These are phyloP conservation scores for Aristolochia contorta DNA, from an alignment of 164 flowering plant genomes.

Conservation along the genomic window DNA sequence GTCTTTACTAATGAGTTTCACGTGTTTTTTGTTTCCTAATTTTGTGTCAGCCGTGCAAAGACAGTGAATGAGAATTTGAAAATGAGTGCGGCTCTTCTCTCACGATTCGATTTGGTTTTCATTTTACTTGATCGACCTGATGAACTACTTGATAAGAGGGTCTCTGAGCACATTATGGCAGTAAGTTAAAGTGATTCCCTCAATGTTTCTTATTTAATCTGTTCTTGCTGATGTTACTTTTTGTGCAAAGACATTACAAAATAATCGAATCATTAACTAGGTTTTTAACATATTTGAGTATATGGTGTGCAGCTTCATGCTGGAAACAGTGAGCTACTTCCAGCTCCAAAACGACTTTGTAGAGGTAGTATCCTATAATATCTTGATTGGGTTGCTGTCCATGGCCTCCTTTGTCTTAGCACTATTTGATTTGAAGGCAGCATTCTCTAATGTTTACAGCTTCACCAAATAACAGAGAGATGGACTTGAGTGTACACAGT, in stretches of 20 bases:
- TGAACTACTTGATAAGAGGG: slow-evolving; percentile 76
- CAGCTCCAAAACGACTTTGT: slow-evolving; percentile 45
- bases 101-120: slow-evolving; percentile 96
- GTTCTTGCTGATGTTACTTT: not conserved
- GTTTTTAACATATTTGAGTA: not conserved
- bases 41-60: slow-evolving; percentile 86
- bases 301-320: slow-evolving; percentile 72
- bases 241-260: not conserved
- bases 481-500: slow-evolving; percentile 26
- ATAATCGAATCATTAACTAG: too few species aligned
- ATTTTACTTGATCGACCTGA: slow-evolving; percentile 92
- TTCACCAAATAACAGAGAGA: slow-evolving; percentile 19
- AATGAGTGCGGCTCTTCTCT: slow-evolving; percentile 93
- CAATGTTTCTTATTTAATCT: not conserved
- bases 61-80: slow-evolving; percentile 96
- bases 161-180: slow-evolving; percentile 94
- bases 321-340: slow-evolving; percentile 48
- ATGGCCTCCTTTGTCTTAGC: too few species aligned
- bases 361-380: slow-evolving; percentile 28
- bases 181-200: slow-evolving; percentile 31
- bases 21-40: not conserved
- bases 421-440: too few species aligned
- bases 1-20: not conserved
- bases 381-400: too few species aligned
- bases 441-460: slow-evolving; percentile 22